Conservation (phyloP, 306 rosid genomes). For the Castanea mollissima region DNA sequence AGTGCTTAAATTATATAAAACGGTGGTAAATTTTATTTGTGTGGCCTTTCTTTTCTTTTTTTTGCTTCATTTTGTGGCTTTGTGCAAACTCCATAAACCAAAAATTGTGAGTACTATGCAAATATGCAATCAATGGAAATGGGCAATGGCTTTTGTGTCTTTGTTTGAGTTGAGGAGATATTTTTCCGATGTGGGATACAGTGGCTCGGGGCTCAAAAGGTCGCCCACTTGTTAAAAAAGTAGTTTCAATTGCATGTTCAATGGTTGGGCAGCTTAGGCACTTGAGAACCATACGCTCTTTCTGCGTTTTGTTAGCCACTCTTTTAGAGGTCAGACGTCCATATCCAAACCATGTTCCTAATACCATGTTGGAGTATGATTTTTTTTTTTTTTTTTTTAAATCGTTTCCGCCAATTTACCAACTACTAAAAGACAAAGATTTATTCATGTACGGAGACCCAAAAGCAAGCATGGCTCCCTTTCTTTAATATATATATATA, state of each 20-base stretch:
- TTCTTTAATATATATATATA: too few species aligned
- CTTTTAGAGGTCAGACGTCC: conserved; percentile 12
- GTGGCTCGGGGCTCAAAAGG: conserved; percentile 13
- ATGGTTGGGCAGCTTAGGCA: conserved; percentile 19
- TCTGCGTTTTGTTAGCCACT: conserved; percentile 13
- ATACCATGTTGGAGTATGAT: background rate
- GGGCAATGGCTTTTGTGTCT: background rate
- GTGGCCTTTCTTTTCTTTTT: too few species aligned
- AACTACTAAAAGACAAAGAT: background rate
- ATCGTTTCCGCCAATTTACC: background rate
- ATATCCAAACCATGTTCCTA: background rate
- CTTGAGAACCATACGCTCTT: conserved; percentile 17
- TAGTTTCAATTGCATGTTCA: background rate
- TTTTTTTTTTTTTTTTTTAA: too few species aligned
- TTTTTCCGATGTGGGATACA: background rate
- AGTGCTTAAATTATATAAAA: too few species aligned
- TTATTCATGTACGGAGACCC: too few species aligned
- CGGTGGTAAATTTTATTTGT: too few species aligned
- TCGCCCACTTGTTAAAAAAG: conserved; percentile 14
- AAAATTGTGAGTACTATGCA: too few species aligned
- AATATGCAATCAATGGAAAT: too few species aligned
- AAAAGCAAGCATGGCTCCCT: too few species aligned
- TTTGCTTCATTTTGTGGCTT: too few species aligned
- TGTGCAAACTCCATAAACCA: too few species aligned
- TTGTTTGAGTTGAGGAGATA: conserved; percentile 8